phyloP scores from a whole-genome alignment of 2,329 filamentous ascomycete genomes.

The Helotiales sp. region DNA sequence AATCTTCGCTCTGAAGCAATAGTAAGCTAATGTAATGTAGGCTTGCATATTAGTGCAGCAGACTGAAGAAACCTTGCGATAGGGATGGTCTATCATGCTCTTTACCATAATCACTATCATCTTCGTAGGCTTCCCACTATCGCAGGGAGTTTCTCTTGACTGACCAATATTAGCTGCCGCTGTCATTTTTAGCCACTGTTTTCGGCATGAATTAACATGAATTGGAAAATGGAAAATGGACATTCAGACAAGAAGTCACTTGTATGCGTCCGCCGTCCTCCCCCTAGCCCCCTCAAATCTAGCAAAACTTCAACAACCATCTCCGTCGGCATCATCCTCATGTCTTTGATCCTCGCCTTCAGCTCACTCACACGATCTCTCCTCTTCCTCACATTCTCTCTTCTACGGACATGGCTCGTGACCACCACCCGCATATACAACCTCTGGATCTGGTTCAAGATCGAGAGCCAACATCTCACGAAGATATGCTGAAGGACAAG shows the following conservation, averaged over 20 bases:
- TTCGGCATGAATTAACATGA: constrained; percentile 46
- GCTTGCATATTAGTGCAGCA: constrained; percentile 49
- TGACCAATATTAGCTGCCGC: constrained; percentile 40
- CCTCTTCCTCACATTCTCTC: not conserved
- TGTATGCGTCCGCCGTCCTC: constrained; percentile 22
- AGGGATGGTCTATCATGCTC: constrained; percentile 46
- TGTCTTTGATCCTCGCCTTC: constrained; percentile 9
- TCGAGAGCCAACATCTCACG: not conserved
- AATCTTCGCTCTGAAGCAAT: constrained; percentile 51
- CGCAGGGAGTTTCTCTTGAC: not conserved
- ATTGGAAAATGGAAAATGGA: constrained; percentile 3
- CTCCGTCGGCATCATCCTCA: constrained; percentile 13
- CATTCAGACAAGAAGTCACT: constrained; percentile 14
- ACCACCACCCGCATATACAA: constrained; percentile 1
- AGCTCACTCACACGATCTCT: not conserved
- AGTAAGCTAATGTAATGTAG: constrained; percentile 52
- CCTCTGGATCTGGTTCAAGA: not conserved
- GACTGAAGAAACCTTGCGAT: constrained; percentile 33
- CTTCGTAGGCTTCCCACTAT: constrained; percentile 45
- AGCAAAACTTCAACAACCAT: constrained; percentile 3
- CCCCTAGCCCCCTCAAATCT: not conserved
- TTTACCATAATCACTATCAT: constrained; percentile 54
- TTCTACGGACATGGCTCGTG: not conserved
- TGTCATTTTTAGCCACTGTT: constrained; percentile 47
- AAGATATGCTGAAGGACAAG: not conserved